phyloP scores from a whole-genome alignment of 2,329 filamentous ascomycete species.

The Aspergillus neotritici region DNA sequence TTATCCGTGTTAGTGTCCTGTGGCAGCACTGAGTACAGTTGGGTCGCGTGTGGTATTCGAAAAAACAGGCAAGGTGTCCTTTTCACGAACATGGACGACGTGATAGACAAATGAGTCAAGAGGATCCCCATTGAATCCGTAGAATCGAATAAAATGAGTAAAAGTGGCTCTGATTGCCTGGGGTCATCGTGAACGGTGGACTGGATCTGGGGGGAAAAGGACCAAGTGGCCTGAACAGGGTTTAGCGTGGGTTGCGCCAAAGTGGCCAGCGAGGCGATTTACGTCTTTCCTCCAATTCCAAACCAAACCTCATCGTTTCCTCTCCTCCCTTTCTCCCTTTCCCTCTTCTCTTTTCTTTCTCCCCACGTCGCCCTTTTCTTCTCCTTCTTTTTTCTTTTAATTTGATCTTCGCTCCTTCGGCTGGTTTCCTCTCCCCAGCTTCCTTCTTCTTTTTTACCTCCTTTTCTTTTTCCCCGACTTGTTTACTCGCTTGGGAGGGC shows the following conservation, averaged over 20 bases:
- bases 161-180: background rate
- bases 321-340: slow-evolving; percentile 21
- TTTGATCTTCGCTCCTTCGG: slow-evolving; percentile 27
- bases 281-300: slow-evolving; percentile 4
- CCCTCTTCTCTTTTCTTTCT: slow-evolving; percentile 17
- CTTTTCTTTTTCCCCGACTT: slow-evolving; percentile 15
- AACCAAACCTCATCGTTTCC: slow-evolving; percentile 20
- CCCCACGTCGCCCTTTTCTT: slow-evolving; percentile 18
- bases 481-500: slow-evolving; percentile 28
- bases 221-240: slow-evolving; percentile 35
- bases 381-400: slow-evolving; percentile 21
- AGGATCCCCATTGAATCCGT: background rate
- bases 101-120: too few species aligned
- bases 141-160: background rate
- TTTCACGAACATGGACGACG: too few species aligned
- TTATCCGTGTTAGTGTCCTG: background rate
- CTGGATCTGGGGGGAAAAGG: slow-evolving; percentile 20
- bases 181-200: slow-evolving; percentile 1
- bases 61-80: too few species aligned
- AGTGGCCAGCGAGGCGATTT: slow-evolving; percentile 32
- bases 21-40: too few species aligned
- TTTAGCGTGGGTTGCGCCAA: slow-evolving; percentile 33
- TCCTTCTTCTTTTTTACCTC: slow-evolving; percentile 22
- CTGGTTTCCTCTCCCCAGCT: slow-evolving; percentile 30
- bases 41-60: too few species aligned